Percentiles rank a stretch among this genome's conserved stretches.
These are phyloP conservation scores for Psidium guajava DNA, from an alignment of 345 rosid species.

Conservation along the genomic window DNA sequence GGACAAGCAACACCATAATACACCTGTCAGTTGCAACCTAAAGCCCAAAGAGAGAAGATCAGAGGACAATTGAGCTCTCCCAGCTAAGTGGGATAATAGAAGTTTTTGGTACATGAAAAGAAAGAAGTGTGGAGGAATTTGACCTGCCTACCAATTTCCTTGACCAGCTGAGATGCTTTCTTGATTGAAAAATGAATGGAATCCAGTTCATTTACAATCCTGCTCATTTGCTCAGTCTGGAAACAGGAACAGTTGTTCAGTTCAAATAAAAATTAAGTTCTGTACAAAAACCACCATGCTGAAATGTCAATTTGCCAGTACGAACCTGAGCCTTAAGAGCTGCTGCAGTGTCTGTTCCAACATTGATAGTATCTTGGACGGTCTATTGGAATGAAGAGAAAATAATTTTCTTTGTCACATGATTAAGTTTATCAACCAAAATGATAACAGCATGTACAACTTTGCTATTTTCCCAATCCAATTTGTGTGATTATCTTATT, in stretches of 20 bases:
- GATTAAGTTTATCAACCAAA: neutral
- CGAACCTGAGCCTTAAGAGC: constrained; percentile 84
- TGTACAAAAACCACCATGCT: neutral
- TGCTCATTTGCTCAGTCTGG: constrained; percentile 98
- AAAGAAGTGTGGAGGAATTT: constrained; percentile 1
- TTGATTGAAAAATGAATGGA: constrained; percentile 92
- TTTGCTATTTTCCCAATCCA: neutral
- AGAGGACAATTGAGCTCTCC: neutral
- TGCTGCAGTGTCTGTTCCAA: constrained; percentile 84
- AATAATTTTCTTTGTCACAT: neutral
- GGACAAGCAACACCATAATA: constrained; percentile 73
- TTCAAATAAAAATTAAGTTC: neutral
- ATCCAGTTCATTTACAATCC: constrained; percentile 93
- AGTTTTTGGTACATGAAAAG: neutral
- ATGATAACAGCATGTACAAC: neutral
- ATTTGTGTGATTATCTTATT: neutral
- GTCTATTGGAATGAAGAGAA: constrained; percentile 23
- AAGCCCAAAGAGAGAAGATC: constrained; percentile 6
- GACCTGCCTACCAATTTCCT: constrained; percentile 99
- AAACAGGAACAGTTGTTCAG: constrained; percentile 1
- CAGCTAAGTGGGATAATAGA: neutral
- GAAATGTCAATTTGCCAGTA: neutral
- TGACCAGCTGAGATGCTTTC: constrained; percentile 87
- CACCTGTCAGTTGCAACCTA: constrained; percentile 96
- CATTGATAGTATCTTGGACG: constrained; percentile 76